Conservation (phyloP, 768 basidiomycete genomes). For the Rhodotorula babjevae region DNA sequence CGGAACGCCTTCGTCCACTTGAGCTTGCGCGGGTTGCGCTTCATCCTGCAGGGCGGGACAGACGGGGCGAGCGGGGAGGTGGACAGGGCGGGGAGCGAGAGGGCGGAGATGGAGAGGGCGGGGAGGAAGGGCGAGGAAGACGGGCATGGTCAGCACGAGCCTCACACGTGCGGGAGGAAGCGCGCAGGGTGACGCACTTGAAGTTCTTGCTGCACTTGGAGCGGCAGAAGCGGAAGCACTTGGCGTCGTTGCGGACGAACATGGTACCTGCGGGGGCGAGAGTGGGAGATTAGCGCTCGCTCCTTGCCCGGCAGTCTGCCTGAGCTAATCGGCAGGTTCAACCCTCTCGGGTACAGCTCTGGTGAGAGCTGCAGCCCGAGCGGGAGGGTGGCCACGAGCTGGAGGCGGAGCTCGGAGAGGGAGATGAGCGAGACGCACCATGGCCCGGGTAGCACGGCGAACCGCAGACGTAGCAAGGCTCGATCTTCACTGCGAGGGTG, state of each 20-base stretch:
- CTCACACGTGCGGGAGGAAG: neutral
- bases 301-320: neutral
- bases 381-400: too few species aligned
- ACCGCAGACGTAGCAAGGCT: conserved; percentile 98
- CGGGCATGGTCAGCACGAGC: neutral
- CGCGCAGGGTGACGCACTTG: conserved; percentile 59
- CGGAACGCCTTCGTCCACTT: conserved; percentile 99
- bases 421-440: conserved; percentile 53
- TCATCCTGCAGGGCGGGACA: conserved; percentile 63
- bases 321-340: too few species aligned
- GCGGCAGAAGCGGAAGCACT: conserved; percentile 95
- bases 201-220: conserved; percentile 99
- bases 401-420: too few species aligned
- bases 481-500: conserved; percentile 50
- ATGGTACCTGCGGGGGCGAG: conserved; percentile 61
- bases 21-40: conserved; percentile 97
- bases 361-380: neutral
- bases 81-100: neutral
- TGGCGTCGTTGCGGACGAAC: conserved; percentile 96
- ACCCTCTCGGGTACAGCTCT: neutral
- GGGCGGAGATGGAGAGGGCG: neutral
- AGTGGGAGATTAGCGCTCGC: neutral
- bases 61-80: neutral
- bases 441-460: conserved; percentile 95
- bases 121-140: neutral